A percentile compares a stretch with the other conserved stretches of the same genome.
Evolutionary conservation across 2,329 filamentous ascomycete genomes (phyloP).

Genomic region (Colletotrichum sp.): DNA sequence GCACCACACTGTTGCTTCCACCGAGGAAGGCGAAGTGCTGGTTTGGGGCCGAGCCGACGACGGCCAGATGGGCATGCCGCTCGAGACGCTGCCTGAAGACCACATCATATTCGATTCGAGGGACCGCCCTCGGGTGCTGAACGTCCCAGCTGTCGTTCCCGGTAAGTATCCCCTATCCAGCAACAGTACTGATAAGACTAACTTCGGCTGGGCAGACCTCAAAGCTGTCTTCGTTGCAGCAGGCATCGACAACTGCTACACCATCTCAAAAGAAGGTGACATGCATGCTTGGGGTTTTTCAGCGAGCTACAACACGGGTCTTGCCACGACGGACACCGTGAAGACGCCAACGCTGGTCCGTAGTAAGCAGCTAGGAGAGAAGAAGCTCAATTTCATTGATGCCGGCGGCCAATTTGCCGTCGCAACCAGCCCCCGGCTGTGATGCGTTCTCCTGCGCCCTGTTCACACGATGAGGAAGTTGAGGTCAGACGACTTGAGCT

Average conservation of each 20-base stretch:
- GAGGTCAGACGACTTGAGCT: slow-evolving; percentile 44
- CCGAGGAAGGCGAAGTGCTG: slow-evolving; percentile 44
- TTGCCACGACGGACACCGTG: slow-evolving; percentile 60
- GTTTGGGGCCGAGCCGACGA: slow-evolving; percentile 56
- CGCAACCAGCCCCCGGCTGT: background rate
- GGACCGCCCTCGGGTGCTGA: slow-evolving; percentile 69
- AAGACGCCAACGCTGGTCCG: slow-evolving; percentile 56
- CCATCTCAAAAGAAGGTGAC: background rate
- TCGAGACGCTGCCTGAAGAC: slow-evolving; percentile 54
- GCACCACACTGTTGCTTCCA: slow-evolving; percentile 65
- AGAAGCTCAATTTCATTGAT: background rate
- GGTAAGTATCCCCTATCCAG: slow-evolving; percentile 16
- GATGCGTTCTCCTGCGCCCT: background rate
- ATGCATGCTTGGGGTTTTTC: slow-evolving; percentile 12
- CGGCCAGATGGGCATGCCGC: slow-evolving; percentile 59
- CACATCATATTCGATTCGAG: slow-evolving; percentile 68
- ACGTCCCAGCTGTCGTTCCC: slow-evolving; percentile 34
- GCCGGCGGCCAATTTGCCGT: slow-evolving; percentile 16
- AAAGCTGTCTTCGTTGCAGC: slow-evolving; percentile 39
- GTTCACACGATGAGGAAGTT: slow-evolving; percentile 49
- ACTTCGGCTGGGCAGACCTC: background rate
- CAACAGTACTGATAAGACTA: background rate
- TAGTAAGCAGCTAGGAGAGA: background rate
- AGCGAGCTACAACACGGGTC: slow-evolving; percentile 7
- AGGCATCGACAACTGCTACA: slow-evolving; percentile 15